These are phyloP conservation scores for Aspergillus hortae DNA, from an alignment of 2,329 filamentous ascomycete species.

Conservation along the genomic window DNA sequence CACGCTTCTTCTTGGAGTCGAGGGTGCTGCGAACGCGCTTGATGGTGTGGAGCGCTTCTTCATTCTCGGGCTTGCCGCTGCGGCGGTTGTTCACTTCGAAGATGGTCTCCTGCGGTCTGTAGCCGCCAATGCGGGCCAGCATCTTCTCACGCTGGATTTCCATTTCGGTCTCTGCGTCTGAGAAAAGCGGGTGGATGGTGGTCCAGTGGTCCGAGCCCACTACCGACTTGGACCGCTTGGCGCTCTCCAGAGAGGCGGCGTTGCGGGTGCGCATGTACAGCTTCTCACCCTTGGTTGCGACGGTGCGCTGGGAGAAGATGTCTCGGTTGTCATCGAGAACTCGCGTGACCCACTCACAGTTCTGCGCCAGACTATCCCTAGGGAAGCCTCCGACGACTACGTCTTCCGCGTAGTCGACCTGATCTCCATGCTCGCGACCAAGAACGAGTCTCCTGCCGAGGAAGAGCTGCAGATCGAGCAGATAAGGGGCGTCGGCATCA, in stretches of 20 bases:
- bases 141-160: constrained; percentile 78
- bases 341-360: constrained; percentile 80
- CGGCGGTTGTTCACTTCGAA: constrained; percentile 85
- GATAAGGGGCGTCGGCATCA: constrained; percentile 83
- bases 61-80: constrained; percentile 65
- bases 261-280: constrained; percentile 88
- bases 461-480: constrained; percentile 92
- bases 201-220: constrained; percentile 67
- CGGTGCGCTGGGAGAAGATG: constrained; percentile 64
- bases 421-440: constrained; percentile 59
- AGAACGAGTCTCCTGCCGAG: constrained; percentile 78
- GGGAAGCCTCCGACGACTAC: constrained; percentile 76
- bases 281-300: constrained; percentile 85
- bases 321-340: constrained; percentile 72
- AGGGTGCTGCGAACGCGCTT: constrained; percentile 41
- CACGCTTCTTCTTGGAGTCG: constrained; percentile 40
- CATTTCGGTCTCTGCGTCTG: constrained; percentile 57
- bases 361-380: constrained; percentile 68
- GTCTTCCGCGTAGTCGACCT: constrained; percentile 72
- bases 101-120: constrained; percentile 88
- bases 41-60: constrained; percentile 59
- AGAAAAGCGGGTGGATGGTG: constrained; percentile 77
- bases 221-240: constrained; percentile 78
- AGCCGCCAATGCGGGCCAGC: constrained; percentile 83
- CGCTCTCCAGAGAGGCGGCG: constrained; percentile 84